A percentile compares a stretch with the other conserved stretches of the same genome.
phyloP scores from a whole-genome alignment of 2,329 filamentous ascomycete species.

The Penicillium sp. region DNA sequence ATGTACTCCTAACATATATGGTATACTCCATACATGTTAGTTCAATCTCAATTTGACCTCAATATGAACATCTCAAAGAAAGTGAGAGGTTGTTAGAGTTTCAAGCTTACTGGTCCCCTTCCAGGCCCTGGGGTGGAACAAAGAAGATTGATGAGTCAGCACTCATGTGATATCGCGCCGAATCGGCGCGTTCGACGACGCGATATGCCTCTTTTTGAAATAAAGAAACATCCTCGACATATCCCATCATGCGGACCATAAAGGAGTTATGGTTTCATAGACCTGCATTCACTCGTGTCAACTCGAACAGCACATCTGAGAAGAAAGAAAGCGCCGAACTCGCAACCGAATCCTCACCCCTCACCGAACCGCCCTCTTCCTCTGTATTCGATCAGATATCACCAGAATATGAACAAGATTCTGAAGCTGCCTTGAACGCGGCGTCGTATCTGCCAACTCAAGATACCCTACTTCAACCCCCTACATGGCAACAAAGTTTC shows the following conservation, averaged over 20 bases:
- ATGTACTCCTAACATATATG: background rate
- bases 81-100: background rate
- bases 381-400: slow-evolving; percentile 26
- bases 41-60: background rate
- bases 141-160: slow-evolving; percentile 1
- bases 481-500: slow-evolving; percentile 16
- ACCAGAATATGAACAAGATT: slow-evolving; percentile 5
- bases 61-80: background rate
- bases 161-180: slow-evolving; percentile 17
- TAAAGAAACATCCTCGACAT: background rate
- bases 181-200: background rate
- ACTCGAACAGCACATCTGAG: background rate
- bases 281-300: slow-evolving; percentile 23
- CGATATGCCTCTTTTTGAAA: background rate
- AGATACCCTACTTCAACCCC: background rate
- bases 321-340: background rate
- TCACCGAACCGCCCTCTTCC: slow-evolving; percentile 27
- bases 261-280: slow-evolving; percentile 49
- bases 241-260: slow-evolving; percentile 34
- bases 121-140: background rate
- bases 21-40: too few species aligned
- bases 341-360: slow-evolving; percentile 13
- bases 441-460: slow-evolving; percentile 15
- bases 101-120: background rate
- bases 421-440: slow-evolving; percentile 14